Base-by-base conservation (phyloP, 2,329 filamentous ascomycete species). In the Gnomoniopsis sp. region DNA sequence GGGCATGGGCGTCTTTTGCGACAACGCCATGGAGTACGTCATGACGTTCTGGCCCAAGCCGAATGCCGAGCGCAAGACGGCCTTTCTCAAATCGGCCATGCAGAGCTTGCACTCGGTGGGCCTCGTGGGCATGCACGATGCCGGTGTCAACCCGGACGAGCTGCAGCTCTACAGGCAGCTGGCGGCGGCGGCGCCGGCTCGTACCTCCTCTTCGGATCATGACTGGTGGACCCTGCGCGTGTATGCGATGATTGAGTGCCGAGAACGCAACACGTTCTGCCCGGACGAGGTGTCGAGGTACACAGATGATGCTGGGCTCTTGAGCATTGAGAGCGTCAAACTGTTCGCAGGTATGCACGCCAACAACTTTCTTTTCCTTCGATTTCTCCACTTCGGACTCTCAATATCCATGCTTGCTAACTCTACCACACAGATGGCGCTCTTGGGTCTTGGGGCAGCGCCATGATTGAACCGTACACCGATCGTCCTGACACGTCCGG, bases 371-470 rank as follows among this genome's bases (percentile, higher is more conserved):
- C 46, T 19, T 11, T 10, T 8, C 11, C 15, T n/a, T 30, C 12
- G 21, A 12, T 7, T n/a, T 14, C 19, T 26, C 36, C 6, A 3
- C 2, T 6, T 41, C 11, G 2, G 17, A 12, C 33, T 4, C 19
- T 17, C 3, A 15, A 3, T 2, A 22, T 7, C 38, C 22, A 23
- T 63, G n/a, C n/a, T 19, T 11, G 10, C 59, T 56, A 33, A 55
- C 53, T 22, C 55, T 15, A n/a, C 7, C 7, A 26, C 3, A 7
- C 64, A 86, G 86, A 90, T 65, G 88, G 87, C 22, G 87, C 87
- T 2, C 75, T 90, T 1, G 87, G 88, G 6, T 87, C 83, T 68
- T 89, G 87, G 86, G 88, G 88, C 30, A 87, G 85, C 58, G 87
- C 88, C 48, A 79, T 90, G 76, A 76, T 90, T n/a, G 84, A 88